Conservation (phyloP, 176 grass and related monocot species). For the Lolium rigidum region DNA sequence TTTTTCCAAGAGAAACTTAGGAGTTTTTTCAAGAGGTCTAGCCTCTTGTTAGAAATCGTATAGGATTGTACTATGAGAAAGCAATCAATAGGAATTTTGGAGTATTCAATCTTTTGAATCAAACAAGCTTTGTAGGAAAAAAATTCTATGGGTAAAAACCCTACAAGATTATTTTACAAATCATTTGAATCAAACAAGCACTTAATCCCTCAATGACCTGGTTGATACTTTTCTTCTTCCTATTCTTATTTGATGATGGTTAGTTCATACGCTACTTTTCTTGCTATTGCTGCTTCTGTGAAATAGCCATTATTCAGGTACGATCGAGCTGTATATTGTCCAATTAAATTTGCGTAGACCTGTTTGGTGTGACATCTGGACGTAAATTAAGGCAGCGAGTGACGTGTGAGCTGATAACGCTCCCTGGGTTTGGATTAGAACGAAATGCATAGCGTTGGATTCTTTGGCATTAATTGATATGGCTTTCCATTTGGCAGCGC, state of each 20-base stretch:
- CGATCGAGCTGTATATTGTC: not conserved
- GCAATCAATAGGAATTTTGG: no score
- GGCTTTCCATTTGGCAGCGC: conserved; percentile 33
- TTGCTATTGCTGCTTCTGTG: not conserved
- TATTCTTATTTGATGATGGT: not conserved
- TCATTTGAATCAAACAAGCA: no score
- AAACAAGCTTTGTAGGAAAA: no score
- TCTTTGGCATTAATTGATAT: not conserved
- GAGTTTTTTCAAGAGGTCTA: no score
- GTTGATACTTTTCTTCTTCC: not conserved
- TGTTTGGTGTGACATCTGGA: conserved; percentile 32
- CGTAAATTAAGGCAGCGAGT: not conserved
- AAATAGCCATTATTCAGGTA: conserved; percentile 13
- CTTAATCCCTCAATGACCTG: no score
- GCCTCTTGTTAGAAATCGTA: no score
- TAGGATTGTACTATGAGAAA: no score
- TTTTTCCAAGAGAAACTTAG: no score
- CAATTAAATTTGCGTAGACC: conserved; percentile 8
- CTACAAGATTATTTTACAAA: no score
- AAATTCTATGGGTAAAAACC: no score
- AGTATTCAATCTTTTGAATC: no score
- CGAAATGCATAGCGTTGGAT: not conserved
- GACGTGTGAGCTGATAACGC: not conserved
- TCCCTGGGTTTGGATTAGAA: conserved; percentile 19
- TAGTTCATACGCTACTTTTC: not conserved